Conservation (phyloP, 345 rosid species). For the Raphanus sativus region DNA sequence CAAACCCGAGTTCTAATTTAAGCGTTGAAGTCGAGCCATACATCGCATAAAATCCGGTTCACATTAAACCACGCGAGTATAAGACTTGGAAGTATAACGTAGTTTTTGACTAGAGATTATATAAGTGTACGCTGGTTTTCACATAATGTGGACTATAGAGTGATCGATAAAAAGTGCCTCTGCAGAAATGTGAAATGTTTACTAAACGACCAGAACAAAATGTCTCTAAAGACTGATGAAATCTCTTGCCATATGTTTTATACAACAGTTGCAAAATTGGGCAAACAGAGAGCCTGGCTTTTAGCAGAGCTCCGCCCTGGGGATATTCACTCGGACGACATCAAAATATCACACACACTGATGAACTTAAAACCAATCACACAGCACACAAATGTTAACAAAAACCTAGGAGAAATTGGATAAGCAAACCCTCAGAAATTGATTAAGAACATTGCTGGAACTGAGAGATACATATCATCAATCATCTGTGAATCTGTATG, state of each 20-base stretch:
- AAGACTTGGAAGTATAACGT: background rate
- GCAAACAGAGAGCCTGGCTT: background rate
- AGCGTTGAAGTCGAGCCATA: background rate
- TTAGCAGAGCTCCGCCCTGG: background rate
- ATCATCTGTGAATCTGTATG: background rate
- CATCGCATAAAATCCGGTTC: background rate
- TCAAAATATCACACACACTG: background rate
- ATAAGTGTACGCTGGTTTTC: background rate
- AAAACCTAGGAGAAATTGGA: background rate
- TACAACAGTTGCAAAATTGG: background rate
- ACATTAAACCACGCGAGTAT: background rate
- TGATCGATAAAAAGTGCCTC: background rate
- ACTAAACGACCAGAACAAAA: background rate
- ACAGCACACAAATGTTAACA: background rate
- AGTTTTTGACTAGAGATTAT: background rate
- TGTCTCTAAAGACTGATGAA: background rate
- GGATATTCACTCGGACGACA: constrained; percentile 1
- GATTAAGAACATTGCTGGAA: background rate
- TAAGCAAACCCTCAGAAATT: constrained; percentile 1
- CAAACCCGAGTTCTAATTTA: background rate
- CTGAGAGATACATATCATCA: constrained; percentile 2
- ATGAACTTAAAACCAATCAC: background rate
- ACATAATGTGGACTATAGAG: background rate
- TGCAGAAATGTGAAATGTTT: background rate
- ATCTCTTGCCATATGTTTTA: background rate